phyloP scores from a whole-genome alignment of 2,329 filamentous ascomycete species.

The Fusarium miscanthi region DNA sequence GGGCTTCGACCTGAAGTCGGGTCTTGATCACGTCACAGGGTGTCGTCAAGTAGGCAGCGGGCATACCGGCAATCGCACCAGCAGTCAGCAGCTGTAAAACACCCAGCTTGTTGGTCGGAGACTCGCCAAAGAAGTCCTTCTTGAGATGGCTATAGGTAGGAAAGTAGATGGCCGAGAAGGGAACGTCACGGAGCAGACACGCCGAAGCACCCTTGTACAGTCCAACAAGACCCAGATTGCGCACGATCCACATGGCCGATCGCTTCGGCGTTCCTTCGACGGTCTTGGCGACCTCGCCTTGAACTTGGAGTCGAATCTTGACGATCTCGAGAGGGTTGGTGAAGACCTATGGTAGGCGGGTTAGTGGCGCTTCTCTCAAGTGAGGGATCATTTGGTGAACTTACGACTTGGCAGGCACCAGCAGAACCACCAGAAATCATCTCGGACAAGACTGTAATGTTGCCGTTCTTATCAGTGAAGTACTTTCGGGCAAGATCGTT shows the following conservation, averaged over 20 bases:
- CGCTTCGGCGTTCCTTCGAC: constrained; percentile 85
- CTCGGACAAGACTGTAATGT: constrained; percentile 78
- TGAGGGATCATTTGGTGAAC: constrained; percentile 51
- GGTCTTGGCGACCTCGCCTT: constrained; percentile 93
- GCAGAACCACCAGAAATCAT: constrained; percentile 88
- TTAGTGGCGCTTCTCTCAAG: constrained; percentile 4
- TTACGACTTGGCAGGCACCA: constrained; percentile 94
- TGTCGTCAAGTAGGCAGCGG: constrained; percentile 92
- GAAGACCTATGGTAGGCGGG: constrained; percentile 73
- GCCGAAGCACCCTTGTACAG: constrained; percentile 97
- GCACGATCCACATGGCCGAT: constrained; percentile 97
- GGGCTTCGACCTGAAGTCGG: constrained; percentile 93
- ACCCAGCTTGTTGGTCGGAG: constrained; percentile 85
- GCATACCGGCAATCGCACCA: constrained; percentile 94
- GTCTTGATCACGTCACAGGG: constrained; percentile 99
- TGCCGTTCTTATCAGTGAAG: constrained; percentile 80
- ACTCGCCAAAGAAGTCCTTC: constrained; percentile 92
- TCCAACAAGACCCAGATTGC: constrained; percentile 91
- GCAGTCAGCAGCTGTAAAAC: constrained; percentile 91
- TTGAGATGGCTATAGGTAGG: constrained; percentile 96
- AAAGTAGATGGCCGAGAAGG: constrained; percentile 99
- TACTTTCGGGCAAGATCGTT: constrained; percentile 89
- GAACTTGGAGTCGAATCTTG: constrained; percentile 97
- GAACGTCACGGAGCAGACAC: constrained; percentile 93
- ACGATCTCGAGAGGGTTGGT: constrained; percentile 99